Evolutionary conservation across 129 eudicot species (phyloP), one percentile per base, ranked within the genome.

Genomic region (Arctium lappa): DNA sequence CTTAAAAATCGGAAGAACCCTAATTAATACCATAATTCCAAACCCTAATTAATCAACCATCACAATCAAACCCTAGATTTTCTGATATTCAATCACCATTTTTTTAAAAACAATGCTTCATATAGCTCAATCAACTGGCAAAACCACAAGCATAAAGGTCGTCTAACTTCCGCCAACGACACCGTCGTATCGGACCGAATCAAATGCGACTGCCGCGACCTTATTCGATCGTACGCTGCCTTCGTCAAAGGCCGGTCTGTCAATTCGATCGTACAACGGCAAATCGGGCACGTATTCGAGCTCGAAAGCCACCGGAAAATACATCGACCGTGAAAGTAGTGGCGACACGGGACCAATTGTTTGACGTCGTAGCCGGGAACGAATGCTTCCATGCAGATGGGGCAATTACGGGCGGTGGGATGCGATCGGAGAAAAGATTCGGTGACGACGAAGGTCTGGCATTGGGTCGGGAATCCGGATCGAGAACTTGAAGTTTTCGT

Each of bases 311-410:
- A 80, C 32, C 8, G 2, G 11, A 15, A 29, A 29, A 72, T 72
- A 50, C 84, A 81, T 36, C 15, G 37, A 0, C 3, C 0, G 18
- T 81, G 84, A 72, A 81, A 81, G 62, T 15, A 56, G 30, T 81
- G 84, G 73, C 30, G 62, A 37, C 79, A 81, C 13, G 79, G 79
- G 73, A 81, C 8, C 27, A 56, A 42, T 3, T 31, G 84, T 56
- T 33, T 37, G 30, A 80, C 36, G 22, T 34, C 50, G 36, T 32
- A 44, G 3, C 18, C 76, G 68, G 33, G 33, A 22, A 18, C 2
- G 30, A 80, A 11, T 10, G 30, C 71, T 8, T 73, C 79, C 73
- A 72, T 53, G 60, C 73, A 81, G 39, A 73, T 73, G 40, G 32
- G 7, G 75, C 83, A 80, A 2, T 44, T 18, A 13, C 30, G 68